Base-by-base conservation (phyloP, 495 filamentous ascomycete genomes). In the Podospora australis region DNA sequence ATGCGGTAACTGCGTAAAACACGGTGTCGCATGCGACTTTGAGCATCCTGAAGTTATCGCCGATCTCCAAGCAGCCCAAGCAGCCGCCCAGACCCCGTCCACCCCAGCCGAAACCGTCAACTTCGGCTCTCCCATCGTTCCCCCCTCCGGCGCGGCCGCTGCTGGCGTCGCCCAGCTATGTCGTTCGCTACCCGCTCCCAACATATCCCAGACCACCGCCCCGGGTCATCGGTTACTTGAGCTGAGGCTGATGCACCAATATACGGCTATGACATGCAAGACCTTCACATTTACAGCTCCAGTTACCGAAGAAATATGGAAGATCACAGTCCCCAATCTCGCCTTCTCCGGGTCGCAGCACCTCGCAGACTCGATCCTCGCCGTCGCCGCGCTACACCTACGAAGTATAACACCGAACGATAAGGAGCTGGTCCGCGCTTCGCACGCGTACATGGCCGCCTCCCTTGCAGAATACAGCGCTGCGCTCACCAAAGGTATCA, bases 11-110 rank as follows among this genome's bases (percentile, higher is more conserved):
- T 83, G 80, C 63, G 58, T 71, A 23, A 83, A 81, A 50, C 80
- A 83, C 64, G 79, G 77, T 32, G 79, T 83, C 11, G 55, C 64
- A 16, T 83, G 80, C 60, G 80, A 83, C 55, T 83, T 82, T 50
- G 74, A 80, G 40, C 60, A 67, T 39, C 70, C 72, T 44, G 56
- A 64, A 39, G 45, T 72, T 49, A 49, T 62, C 43, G 64, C 66
- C 44, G 61, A 68, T 13, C 53, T 67, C 20, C 56, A 62, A 28
- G 58, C 50, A 8, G 50, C 53, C 24, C 34, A 53, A 13, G 48
- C 48, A 1, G 46, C 58, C 4, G 39, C 48, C 21, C 35, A 45
- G 16, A 44, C 49, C 13, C 57, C 62, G 2, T 49, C 53, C 13
- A 55, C 56, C 4, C 50, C 66, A 40, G 48, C 64, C 16, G 57